phyloP scores from a whole-genome alignment of 225 moss, liverwort and hornwort species.

The Sphagnum tenellum region DNA sequence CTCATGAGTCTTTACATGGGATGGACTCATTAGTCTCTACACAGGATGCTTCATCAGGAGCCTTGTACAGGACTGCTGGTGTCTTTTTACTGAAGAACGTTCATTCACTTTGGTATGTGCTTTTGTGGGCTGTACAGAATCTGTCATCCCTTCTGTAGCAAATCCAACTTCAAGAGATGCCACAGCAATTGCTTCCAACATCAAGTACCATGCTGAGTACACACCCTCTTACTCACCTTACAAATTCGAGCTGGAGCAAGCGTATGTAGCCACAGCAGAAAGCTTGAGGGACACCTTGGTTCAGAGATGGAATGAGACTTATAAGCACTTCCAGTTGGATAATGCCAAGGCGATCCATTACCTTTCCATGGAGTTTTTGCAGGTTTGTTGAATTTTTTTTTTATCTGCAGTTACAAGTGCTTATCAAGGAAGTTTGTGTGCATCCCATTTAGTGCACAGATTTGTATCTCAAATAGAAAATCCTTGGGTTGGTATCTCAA shows the following conservation, averaged over 20 bases:
- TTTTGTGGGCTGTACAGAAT: background rate
- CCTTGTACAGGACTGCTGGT: too few species aligned
- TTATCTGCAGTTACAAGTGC: background rate
- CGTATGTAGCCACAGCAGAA: constrained; percentile 71
- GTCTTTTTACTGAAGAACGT: too few species aligned
- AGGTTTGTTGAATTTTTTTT: constrained; percentile 30
- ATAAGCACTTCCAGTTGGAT: constrained; percentile 52
- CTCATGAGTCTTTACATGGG: too few species aligned
- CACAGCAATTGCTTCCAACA: constrained; percentile 50
- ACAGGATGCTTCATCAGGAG: too few species aligned
- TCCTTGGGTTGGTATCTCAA: too few species aligned
- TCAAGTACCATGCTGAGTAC: constrained; percentile 75
- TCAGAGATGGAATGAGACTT: constrained; percentile 77
- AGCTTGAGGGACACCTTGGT: constrained; percentile 73
- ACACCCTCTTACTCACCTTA: constrained; percentile 54
- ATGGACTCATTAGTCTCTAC: too few species aligned
- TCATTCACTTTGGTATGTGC: too few species aligned
- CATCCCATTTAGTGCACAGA: background rate
- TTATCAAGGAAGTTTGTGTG: background rate
- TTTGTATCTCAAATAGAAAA: too few species aligned
- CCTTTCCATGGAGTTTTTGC: constrained; percentile 92
- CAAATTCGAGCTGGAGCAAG: constrained; percentile 74
- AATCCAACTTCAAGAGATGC: constrained; percentile 55
- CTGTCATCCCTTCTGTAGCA: constrained; percentile 31
- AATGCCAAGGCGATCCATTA: constrained; percentile 88